phyloP scores from a whole-genome alignment of 2,329 filamentous ascomycete species.

The Tolypocladium album region DNA sequence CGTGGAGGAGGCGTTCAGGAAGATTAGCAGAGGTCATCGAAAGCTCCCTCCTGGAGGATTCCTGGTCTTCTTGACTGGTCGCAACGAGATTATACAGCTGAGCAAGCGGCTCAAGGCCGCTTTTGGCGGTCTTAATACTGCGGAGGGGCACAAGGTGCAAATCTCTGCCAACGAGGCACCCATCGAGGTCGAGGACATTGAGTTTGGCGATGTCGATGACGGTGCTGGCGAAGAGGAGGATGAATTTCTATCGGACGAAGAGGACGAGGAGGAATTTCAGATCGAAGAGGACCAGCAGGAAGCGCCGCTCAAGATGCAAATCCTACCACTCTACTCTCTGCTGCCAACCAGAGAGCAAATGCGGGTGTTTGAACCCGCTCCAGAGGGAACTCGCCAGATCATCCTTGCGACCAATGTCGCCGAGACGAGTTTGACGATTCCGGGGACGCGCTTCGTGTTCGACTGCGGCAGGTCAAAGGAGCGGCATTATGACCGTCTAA shows the following conservation, averaged over 20 bases:
- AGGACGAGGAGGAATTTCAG: constrained; percentile 52
- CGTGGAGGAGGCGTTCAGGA: constrained; percentile 78
- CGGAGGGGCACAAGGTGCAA: constrained; percentile 55
- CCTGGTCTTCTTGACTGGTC: constrained; percentile 87
- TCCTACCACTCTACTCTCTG: constrained; percentile 89
- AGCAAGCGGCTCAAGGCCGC: constrained; percentile 65
- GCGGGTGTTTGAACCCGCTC: constrained; percentile 75
- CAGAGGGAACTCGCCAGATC: constrained; percentile 73
- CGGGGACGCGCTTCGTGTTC: constrained; percentile 90
- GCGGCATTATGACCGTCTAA: constrained; percentile 75
- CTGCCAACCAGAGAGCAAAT: constrained; percentile 86
- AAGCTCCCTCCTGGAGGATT: constrained; percentile 88
- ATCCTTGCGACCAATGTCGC: constrained; percentile 94
- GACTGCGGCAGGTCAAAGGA: constrained; percentile 91
- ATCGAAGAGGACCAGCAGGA: constrained; percentile 52
- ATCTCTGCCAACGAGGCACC: constrained; percentile 69
- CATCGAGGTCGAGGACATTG: constrained; percentile 77
- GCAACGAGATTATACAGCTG: constrained; percentile 82
- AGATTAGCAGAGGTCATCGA: constrained; percentile 76
- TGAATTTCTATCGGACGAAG: constrained; percentile 45
- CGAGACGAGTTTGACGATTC: constrained; percentile 94
- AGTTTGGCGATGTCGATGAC: constrained; percentile 63
- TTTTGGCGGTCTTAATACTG: constrained; percentile 46
- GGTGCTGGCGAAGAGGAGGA: constrained; percentile 47
- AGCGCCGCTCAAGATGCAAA: constrained; percentile 64